A percentile compares a stretch with the other conserved stretches of the same genome.
Conservation (phyloP, 768 basidiomycete species). For the Tricholoma matsutake region DNA sequence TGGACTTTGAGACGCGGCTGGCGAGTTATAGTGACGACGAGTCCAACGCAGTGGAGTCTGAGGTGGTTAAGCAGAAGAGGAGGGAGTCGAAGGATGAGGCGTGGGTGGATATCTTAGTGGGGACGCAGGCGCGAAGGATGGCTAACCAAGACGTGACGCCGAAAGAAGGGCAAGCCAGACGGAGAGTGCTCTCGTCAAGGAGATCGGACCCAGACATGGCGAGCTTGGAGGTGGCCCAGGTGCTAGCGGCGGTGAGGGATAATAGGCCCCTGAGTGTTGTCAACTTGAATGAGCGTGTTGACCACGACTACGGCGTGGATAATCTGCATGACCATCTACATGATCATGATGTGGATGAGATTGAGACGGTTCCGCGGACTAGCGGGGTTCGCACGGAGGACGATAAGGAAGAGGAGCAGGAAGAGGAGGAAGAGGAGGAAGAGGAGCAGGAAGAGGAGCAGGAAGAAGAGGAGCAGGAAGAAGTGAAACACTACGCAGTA, state of each 20-base stretch:
- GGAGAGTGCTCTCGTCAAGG: conserved; percentile 28
- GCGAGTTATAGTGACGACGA: conserved; percentile 60
- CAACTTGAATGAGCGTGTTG: conserved; percentile 34
- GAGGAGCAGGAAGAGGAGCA: neutral
- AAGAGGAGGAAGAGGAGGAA: neutral
- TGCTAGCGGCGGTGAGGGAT: conserved; percentile 55
- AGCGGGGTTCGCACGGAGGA: conserved; percentile 26
- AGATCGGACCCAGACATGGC: conserved; percentile 65
- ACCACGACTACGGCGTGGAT: conserved; percentile 33
- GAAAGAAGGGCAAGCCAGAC: conserved; percentile 23
- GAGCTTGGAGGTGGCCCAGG: conserved; percentile 70
- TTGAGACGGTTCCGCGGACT: conserved; percentile 43
- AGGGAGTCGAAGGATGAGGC: conserved; percentile 63
- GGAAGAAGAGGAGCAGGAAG: neutral
- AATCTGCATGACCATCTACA: conserved; percentile 34
- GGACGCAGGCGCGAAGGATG: conserved; percentile 48
- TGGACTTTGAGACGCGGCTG: conserved; percentile 82
- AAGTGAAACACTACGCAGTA: conserved; percentile 1
- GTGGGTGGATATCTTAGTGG: conserved; percentile 86
- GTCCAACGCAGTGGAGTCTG: conserved; percentile 35
- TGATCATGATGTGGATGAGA: conserved; percentile 50
- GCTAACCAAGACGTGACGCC: conserved; percentile 51
- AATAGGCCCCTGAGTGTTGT: conserved; percentile 31
- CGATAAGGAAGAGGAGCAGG: conserved; percentile 19
- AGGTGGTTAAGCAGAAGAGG: conserved; percentile 43